A percentile compares a stretch with the other conserved stretches of the same genome.
Evolutionary conservation across 257 asterid genomes (phyloP).

Genomic region (Nicotiana otophora): DNA sequence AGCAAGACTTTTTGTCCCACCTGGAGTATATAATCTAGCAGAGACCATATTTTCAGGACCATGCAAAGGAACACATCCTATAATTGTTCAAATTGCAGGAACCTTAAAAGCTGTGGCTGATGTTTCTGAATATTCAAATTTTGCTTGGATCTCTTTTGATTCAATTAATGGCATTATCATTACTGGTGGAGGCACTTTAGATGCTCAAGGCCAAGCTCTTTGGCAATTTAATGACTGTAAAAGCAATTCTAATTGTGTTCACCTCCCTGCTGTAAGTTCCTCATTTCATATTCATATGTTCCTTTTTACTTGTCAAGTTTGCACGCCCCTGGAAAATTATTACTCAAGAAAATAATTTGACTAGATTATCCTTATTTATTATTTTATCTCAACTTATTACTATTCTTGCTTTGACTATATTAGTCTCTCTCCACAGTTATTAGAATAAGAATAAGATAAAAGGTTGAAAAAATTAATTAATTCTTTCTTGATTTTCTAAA

Average conservation of each 20-base stretch:
- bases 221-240: constrained; percentile 59
- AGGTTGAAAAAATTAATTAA: no score
- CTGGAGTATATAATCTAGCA: constrained; percentile 35
- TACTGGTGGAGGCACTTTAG: constrained; percentile 55
- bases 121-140: constrained; percentile 31
- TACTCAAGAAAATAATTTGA: no score
- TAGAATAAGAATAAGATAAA: no score
- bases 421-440: no score
- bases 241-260: constrained; percentile 33
- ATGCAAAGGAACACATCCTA: constrained; percentile 39
- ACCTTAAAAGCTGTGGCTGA: constrained; percentile 46
- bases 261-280: constrained; percentile 44
- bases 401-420: no score
- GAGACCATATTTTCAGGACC: constrained; percentile 51
- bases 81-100: constrained; percentile 32
- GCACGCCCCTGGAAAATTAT: no score
- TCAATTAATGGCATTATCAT: constrained; percentile 31
- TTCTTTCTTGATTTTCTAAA: no score
- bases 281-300: neutral
- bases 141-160: constrained; percentile 50
- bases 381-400: no score
- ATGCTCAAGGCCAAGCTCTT: constrained; percentile 42
- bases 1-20: constrained; percentile 39
- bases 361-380: no score
- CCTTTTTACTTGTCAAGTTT: no score